Base-by-base conservation (phyloP, 768 basidiomycete genomes). In the Auricularia heimuer region DNA sequence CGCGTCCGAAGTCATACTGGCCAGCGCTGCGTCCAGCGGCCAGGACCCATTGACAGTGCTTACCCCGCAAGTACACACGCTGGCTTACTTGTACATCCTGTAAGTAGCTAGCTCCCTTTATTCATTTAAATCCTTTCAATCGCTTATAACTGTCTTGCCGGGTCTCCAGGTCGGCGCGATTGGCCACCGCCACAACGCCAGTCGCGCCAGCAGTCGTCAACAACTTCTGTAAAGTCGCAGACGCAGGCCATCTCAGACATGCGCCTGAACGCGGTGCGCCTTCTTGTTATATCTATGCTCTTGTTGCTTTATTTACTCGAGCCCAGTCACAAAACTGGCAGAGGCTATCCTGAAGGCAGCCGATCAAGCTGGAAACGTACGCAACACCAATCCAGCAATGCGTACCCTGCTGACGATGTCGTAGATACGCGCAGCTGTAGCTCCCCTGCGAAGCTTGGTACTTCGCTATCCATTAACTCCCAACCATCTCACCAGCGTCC, bases 61-160 rank as follows among this genome's bases (percentile, higher is more conserved):
- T 42, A 81, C 87, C 69, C 73, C 84, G 33, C 73, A 76, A 36
- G 70, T 69, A 36, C 82, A 90, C 71, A 87, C 89, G 1, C 73
- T 92, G 3, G 87, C 85, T 0, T 80, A 85, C 51, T 73, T 92
- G 51, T 88, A 85, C 69, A 89, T 93, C 54, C 71, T 93, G 90
- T 92, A 68, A 75, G 88, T 24, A 12, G 33, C 18, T 7, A 51
- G 16, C 18, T 29, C 18, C 18, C 78, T 18, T 35, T 62, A 61
- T 47, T 36, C 7, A 42, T 24, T 37, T 60, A 11, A 6, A 37
- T 12, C 65, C 8, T 58, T 14, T 45, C 44, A 16, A 16, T 3
- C 11, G 18, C 4, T 47, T 36, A 7, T 37, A 4, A 8, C 62
- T 24, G 10, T 54, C 58, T 54, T 61, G n/a, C 37, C 2, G 37